Base-by-base conservation (phyloP, 257 asterid species). In the Solanum appendiculatum region DNA sequence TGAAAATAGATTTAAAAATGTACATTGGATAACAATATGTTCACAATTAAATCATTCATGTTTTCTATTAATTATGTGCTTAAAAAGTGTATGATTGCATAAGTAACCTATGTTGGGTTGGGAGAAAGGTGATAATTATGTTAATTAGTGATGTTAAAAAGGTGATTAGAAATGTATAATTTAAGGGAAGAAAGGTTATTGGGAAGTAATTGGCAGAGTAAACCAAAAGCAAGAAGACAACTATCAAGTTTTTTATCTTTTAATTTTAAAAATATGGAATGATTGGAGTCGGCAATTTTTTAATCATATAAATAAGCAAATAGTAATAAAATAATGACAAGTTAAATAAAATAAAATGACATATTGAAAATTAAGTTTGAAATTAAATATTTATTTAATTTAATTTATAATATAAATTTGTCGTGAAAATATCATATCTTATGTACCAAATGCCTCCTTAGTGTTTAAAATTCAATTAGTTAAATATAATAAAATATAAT, bases 221-320 rank as follows among this genome's bases (percentile, higher is more conserved):
- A 77, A 39, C 64, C 68, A 86, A 86, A 86, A 86, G 88, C 86
- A 60, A 86, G 39, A 44, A 40, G 88, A 86, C 86, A 58, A 39
- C 81, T 40, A 25, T 78, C 68, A 56, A 18, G 78, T 34, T 13
- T 20, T 5, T 10, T 5, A 74, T 37, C 33, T 69, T 56, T 63
- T 63, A 34, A 20, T 60, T 83, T 48, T 56, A 2, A 34, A 5
- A 39, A 21, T 29, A 5, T 58, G 51, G 8, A 31, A 37, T 74
- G 82, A 74, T 74, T 74, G 51, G 10, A 39, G 82, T 39, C 12
- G 54, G 21, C 54, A 74, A 23, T 74, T 74, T 3, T 74, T 74
- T 74, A 74, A 74, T 39, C n/a, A 54, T 18, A 51, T 7, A 36
- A 18, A 68, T 15, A 11, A 63, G 70, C 34, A 4, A 70, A 58